phyloP scores from a whole-genome alignment of 495 filamentous ascomycete species.

The Viridothelium virens region DNA sequence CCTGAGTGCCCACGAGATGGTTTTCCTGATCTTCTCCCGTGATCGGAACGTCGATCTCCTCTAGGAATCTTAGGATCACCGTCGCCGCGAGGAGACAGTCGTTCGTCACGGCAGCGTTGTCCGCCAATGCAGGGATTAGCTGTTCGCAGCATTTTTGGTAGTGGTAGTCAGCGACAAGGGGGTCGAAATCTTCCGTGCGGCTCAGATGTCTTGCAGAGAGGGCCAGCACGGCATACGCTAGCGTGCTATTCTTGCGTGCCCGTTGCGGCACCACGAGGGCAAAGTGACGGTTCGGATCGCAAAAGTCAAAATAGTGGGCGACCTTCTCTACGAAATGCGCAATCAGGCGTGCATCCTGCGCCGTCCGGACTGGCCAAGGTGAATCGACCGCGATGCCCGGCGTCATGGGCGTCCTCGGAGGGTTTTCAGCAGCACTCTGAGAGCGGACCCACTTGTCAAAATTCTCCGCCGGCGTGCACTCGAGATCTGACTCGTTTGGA shows the following conservation, averaged over 20 bases:
- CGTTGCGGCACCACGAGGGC: constrained; percentile 45
- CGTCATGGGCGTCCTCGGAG: not conserved
- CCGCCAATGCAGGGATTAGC: constrained; percentile 42
- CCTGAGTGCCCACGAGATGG: constrained; percentile 1
- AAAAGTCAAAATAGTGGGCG: constrained; percentile 40
- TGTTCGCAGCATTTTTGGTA: constrained; percentile 44
- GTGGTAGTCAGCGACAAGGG: constrained; percentile 40
- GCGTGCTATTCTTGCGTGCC: constrained; percentile 43
- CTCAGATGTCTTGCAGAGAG: constrained; percentile 50
- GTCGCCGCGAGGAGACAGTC: constrained; percentile 52
- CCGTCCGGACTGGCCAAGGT: not conserved
- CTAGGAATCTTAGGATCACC: constrained; percentile 51
- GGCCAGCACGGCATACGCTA: constrained; percentile 53
- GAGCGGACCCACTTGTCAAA: not conserved
- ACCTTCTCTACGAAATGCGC: constrained; percentile 19
- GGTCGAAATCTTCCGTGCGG: constrained; percentile 41
- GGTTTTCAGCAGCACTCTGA: not conserved
- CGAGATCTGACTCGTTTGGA: not conserved
- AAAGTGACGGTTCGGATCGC: constrained; percentile 49
- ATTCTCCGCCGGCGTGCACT: not conserved
- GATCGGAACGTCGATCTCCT: constrained; percentile 24
- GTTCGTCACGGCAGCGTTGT: constrained; percentile 47
- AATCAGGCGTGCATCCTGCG: constrained; percentile 15
- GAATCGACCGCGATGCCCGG: not conserved
- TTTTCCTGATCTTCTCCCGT: not conserved